Conservation (phyloP, 2,329 filamentous ascomycete species). For the Monosporascus cannonballus region DNA sequence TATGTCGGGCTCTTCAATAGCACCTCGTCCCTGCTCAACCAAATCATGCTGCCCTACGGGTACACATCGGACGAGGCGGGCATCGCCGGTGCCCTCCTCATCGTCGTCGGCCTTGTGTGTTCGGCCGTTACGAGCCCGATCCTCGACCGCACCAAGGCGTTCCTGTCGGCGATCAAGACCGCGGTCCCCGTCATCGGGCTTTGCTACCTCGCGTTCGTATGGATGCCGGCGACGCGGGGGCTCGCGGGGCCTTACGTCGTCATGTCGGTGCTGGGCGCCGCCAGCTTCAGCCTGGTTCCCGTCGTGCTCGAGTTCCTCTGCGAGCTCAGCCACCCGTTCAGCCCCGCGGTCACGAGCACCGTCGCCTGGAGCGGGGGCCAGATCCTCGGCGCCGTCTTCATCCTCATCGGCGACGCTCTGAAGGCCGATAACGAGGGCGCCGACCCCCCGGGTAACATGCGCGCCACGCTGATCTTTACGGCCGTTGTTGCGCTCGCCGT, state of each 20-base stretch:
- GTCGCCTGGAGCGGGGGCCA: slow-evolving; percentile 85
- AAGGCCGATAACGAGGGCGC: slow-evolving; percentile 42
- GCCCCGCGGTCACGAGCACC: slow-evolving; percentile 77
- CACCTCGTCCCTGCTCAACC: slow-evolving; percentile 79
- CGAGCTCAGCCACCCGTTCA: slow-evolving; percentile 81
- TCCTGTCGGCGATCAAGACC: slow-evolving; percentile 65
- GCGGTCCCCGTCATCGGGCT: slow-evolving; percentile 68
- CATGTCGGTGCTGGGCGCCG: slow-evolving; percentile 69
- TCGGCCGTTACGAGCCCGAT: slow-evolving; percentile 74
- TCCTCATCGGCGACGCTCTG: slow-evolving; percentile 75
- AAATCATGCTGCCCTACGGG: slow-evolving; percentile 81
- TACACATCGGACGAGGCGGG: slow-evolving; percentile 81
- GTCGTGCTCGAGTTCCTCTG: slow-evolving; percentile 81
- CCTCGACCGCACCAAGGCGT: slow-evolving; percentile 78
- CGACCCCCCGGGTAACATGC: slow-evolving; percentile 66
- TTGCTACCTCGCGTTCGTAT: slow-evolving; percentile 74
- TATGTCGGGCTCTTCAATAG: slow-evolving; percentile 95
- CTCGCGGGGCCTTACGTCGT: slow-evolving; percentile 69
- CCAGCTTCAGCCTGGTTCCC: slow-evolving; percentile 75
- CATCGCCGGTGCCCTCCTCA: slow-evolving; percentile 82
- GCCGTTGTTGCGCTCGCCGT: slow-evolving; percentile 62
- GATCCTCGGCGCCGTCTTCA: slow-evolving; percentile 76
- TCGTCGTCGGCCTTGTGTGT: slow-evolving; percentile 75
- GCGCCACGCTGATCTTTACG: slow-evolving; percentile 68
- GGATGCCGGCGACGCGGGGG: slow-evolving; percentile 56